Evolutionary conservation across 106 monocot genomes (phyloP).

Genomic region (Dioscorea zingiberensis): DNA sequence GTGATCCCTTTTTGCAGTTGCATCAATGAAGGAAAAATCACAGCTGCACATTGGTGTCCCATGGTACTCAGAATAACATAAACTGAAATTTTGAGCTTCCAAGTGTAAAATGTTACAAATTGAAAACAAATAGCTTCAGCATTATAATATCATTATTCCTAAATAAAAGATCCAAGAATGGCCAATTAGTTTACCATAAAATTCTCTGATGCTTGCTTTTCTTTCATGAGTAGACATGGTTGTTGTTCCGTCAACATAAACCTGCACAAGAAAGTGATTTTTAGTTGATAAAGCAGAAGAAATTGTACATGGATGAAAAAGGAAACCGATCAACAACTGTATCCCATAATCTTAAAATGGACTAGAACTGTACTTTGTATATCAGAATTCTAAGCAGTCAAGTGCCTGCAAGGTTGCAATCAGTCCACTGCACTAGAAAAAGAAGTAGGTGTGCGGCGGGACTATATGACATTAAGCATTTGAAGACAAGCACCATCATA

Average conservation of each 20-base stretch:
- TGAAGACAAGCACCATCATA: constrained; percentile 63
- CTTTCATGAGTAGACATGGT: constrained; percentile 90
- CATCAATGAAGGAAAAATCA: constrained; percentile 66
- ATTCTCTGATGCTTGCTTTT: constrained; percentile 84
- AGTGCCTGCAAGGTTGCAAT: constrained; percentile 87
- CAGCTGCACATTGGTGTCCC: constrained; percentile 19
- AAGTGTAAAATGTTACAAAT: background rate
- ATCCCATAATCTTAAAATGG: too few relatives aligned
- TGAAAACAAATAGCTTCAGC: background rate
- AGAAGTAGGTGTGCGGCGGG: constrained; percentile 54
- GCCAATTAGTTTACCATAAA: constrained; percentile 52
- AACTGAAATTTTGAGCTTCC: background rate
- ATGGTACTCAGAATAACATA: background rate
- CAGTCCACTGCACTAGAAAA: constrained; percentile 85
- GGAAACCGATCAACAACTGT: too few relatives aligned
- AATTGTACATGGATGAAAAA: too few relatives aligned
- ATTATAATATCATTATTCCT: background rate
- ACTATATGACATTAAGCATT: constrained; percentile 63
- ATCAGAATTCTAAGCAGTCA: constrained; percentile 60
- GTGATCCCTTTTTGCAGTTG: constrained; percentile 77
- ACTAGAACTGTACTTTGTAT: constrained; percentile 31
- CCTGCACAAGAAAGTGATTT: constrained; percentile 24
- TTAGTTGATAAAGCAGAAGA: too few relatives aligned
- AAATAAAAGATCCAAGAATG: background rate
- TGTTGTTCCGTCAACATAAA: constrained; percentile 77